Base-by-base conservation (phyloP, 2,329 filamentous ascomycete genomes). In the Epichloe brachyelytri region DNA sequence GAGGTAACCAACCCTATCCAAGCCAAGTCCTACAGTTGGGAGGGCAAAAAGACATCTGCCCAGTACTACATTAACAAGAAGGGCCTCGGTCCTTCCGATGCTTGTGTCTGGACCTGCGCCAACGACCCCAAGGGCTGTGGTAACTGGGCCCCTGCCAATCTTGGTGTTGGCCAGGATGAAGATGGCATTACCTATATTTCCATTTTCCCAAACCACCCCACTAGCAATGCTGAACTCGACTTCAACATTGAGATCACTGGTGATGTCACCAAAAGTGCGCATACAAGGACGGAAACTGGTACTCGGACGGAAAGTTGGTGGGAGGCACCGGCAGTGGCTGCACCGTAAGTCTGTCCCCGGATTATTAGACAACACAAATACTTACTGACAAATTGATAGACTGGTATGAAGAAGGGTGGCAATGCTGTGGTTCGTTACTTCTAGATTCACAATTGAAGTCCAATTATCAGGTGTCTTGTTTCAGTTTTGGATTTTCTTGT, bases 41-140 rank as follows among this genome's bases (percentile, higher is more conserved):
- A 87, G 62, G 79, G 79, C 60, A 77, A 78, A 66, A 60, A 71
- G 48, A 97, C 93, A 49, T 90, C 88, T 46, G 90, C 90, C 43
- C 93, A 97, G 72, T 97, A 95, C 78, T 98, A 98, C 66, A 79
- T 97, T 70, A 97, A 97, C 79, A 86, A 86, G 61, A 77, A 80
- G 59, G 89, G 88, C 54, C 73, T 85, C 49, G 60, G 69, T 17
- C 71, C 81, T 53, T 66, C 80, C 57, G 70, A 90, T 12, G 86
- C 80, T 48, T 98, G 93, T 71, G 69, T 78, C 53, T 97, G 93
- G 93, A 66, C 65, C 57, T 75, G 72, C 63, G n/a, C 60, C 20
- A 59, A 57, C 17, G 68, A 71, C 59, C 67, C 71, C 39, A 73
- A 78, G 48, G 75, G 75, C 19, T 73, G 80, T 53, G 82, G 93